Evolutionary conservation across 768 basidiomycete genomes (phyloP), one percentile per base, ranked within the genome.

Genomic region (Tricholoma hemisulphureum): DNA sequence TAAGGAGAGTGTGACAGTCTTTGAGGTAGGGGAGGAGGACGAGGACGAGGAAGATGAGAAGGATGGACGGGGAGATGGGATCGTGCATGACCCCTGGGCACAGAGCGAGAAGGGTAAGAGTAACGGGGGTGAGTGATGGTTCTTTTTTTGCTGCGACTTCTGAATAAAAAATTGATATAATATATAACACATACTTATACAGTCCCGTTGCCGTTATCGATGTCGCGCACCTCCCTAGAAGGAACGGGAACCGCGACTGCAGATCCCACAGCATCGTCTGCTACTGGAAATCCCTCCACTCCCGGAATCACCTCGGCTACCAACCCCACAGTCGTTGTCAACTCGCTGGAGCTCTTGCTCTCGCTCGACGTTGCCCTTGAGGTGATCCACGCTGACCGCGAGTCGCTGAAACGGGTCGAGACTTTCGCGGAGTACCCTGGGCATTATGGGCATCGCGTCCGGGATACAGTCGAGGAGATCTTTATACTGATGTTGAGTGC

Each of bases 391-490:
- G 88, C 92, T 0, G 89, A 93, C 66, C 89, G 95, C 52, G 95
- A 97, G 60, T 84, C 89, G 0, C 80, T 95, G 39, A 98, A 98
- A 71, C 85, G 97, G 11, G 87, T 93, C 2, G 94, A 99, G 67
- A 93, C 88, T 2, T 99, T 98, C 69, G 78, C 83, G 0, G 83
- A 82, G 8, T 99, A 97, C 68, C 93, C 95, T 0, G 92, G 93
- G 0, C 81, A 84, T 57, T 93, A 91, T 59, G 96, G 97, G 3
- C 83, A 84, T 59, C 86, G 91, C 3, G 95, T 99, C 1, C 78
- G 87, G 28, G 95, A 98, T 66, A 94, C 94, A 2, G 89, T 98
- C 57, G 95, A 99, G 71, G 96, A 98, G 71, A 74, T 93, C 4
- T 98, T 98, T 58, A 88, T 95, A 31, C 77, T 95, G 41, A 78